Evolutionary conservation across 306 rosid genomes (phyloP).

Genomic region (Lathyrus tuberosus): DNA sequence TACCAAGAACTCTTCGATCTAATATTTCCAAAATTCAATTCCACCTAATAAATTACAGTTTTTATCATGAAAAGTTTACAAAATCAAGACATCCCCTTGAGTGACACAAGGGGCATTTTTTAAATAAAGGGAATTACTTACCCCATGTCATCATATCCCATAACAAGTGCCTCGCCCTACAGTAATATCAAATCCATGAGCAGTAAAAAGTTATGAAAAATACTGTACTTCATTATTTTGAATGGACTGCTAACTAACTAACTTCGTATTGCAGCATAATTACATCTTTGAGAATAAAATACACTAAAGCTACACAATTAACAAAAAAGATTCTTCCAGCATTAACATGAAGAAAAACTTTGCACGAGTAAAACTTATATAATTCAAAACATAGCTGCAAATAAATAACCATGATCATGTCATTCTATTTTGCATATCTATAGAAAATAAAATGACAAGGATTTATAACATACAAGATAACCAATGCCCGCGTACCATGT

Average conservation of each 20-base stretch:
- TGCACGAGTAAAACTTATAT: not conserved
- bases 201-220: slow-evolving; percentile 7
- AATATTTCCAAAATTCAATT: slow-evolving; percentile 5
- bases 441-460: slow-evolving; percentile 28
- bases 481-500: slow-evolving; percentile 13
- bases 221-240: slow-evolving; percentile 14
- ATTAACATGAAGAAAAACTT: slow-evolving; percentile 23
- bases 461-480: slow-evolving; percentile 1
- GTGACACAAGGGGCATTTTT: slow-evolving; percentile 11
- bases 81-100: slow-evolving; percentile 15
- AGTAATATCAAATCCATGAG: slow-evolving; percentile 31
- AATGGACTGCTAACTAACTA: slow-evolving; percentile 8
- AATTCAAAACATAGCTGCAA: slow-evolving; percentile 9
- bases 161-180: slow-evolving; percentile 97
- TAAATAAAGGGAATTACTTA: slow-evolving; percentile 49
- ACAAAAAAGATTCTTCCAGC: slow-evolving; percentile 13
- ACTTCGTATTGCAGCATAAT: slow-evolving; percentile 13
- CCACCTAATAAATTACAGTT: slow-evolving; percentile 19
- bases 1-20: not conserved
- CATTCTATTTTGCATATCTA: slow-evolving; percentile 7
- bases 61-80: slow-evolving; percentile 27
- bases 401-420: not conserved
- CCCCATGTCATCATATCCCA: slow-evolving; percentile 99
- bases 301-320: slow-evolving; percentile 13
- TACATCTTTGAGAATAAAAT: slow-evolving; percentile 18